A percentile compares a stretch with the other conserved stretches of the same genome.
phyloP scores from a whole-genome alignment of 2,329 filamentous ascomycete genomes.

The Huntiella decipiens region DNA sequence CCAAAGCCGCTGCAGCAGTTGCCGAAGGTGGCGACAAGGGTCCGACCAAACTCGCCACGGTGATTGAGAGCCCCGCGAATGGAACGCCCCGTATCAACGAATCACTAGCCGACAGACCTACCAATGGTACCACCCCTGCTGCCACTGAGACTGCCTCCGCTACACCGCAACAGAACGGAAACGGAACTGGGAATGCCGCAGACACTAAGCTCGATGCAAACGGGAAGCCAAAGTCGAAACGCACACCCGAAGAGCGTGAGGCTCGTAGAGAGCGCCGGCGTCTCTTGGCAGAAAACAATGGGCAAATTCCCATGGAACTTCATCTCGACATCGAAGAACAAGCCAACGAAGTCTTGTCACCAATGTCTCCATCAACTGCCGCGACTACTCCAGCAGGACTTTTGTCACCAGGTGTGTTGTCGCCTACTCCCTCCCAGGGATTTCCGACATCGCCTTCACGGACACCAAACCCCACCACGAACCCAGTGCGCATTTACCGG shows the following conservation, averaged over 20 bases:
- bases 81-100: neutral
- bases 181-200: too few species aligned
- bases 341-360: conserved; percentile 5
- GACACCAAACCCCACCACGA: conserved; percentile 50
- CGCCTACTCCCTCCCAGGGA: conserved; percentile 26
- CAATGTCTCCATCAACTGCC: neutral
- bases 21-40: neutral
- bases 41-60: neutral
- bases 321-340: conserved; percentile 32
- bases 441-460: conserved; percentile 13
- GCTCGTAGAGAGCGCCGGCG: conserved; percentile 80
- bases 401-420: conserved; percentile 12
- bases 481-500: conserved; percentile 81
- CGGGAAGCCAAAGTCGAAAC: conserved; percentile 56
- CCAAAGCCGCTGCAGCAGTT: neutral
- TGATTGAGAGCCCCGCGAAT: neutral
- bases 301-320: conserved; percentile 68
- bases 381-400: neutral
- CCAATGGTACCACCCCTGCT: neutral
- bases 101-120: neutral
- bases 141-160: neutral
- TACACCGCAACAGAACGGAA: too few species aligned
- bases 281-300: conserved; percentile 70
- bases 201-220: conserved; percentile 20
- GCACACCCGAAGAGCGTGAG: conserved; percentile 80